These are phyloP conservation scores for Salix brachista DNA, from an alignment of 345 rosid species.

Conservation along the genomic window DNA sequence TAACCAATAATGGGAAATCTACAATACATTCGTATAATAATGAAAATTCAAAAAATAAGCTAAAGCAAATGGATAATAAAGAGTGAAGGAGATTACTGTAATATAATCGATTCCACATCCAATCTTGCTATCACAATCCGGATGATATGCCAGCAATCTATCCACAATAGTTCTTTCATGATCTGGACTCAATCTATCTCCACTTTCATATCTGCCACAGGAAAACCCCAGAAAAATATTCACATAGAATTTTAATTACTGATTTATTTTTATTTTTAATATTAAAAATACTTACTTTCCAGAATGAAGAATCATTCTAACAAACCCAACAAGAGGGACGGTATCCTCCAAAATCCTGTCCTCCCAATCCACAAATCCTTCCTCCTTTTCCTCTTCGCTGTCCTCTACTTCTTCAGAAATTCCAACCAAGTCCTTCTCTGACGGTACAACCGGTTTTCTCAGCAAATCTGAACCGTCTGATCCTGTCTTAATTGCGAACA, in stretches of 20 bases:
- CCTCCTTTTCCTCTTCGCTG: neutral
- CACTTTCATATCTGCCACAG: slow-evolving; percentile 62
- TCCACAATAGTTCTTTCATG: slow-evolving; percentile 71
- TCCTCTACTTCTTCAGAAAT: slow-evolving; percentile 39
- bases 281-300: slow-evolving; percentile 43
- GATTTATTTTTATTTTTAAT: neutral
- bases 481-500: slow-evolving; percentile 48
- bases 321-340: slow-evolving; percentile 87
- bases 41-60: neutral
- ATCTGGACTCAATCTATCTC: slow-evolving; percentile 63
- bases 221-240: neutral
- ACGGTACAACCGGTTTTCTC: slow-evolving; percentile 39
- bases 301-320: slow-evolving; percentile 86
- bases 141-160: slow-evolving; percentile 84
- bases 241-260: neutral
- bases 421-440: slow-evolving; percentile 9
- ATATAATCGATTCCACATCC: slow-evolving; percentile 84
- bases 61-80: neutral
- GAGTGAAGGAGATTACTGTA: slow-evolving; percentile 41
- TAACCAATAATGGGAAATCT: neutral
- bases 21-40: neutral
- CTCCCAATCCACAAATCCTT: slow-evolving; percentile 67
- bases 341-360: slow-evolving; percentile 85
- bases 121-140: slow-evolving; percentile 65
- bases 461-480: slow-evolving; percentile 59